Evolutionary conservation across 1,284 basidiomycete species (phyloP).

Genomic region (Microbotryum intermedium): DNA sequence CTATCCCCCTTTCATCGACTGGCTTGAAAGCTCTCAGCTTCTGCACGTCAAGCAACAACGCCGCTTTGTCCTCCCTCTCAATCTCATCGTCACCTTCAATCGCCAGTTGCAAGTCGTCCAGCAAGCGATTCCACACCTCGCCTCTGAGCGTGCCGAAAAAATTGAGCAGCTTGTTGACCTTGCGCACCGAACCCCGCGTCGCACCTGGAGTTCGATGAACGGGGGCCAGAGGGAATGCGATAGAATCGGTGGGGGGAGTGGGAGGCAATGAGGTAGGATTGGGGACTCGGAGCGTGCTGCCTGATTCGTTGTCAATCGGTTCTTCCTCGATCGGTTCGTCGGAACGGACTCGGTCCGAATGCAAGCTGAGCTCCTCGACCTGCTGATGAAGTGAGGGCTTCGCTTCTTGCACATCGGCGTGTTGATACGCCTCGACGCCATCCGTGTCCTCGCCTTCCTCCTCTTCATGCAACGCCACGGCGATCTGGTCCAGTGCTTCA

Average conservation of each 20-base stretch:
- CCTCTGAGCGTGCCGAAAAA: slow-evolving; percentile 20
- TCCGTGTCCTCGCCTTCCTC: background rate
- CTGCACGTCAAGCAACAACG: slow-evolving; percentile 8
- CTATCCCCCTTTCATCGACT: background rate
- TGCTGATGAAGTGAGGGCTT: background rate
- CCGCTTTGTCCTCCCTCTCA: slow-evolving; percentile 17
- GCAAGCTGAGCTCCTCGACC: background rate
- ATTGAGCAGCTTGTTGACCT: slow-evolving; percentile 15
- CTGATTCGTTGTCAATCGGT: background rate
- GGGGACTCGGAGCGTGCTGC: background rate
- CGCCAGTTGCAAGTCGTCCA: slow-evolving; percentile 13
- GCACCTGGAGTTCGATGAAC: no score
- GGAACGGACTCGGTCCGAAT: background rate
- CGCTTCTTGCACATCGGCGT: background rate
- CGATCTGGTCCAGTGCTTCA: slow-evolving; percentile 13
- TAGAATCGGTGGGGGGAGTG: background rate
- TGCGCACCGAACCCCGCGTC: slow-evolving; percentile 2
- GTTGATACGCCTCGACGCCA: background rate
- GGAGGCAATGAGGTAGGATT: background rate
- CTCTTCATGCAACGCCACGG: background rate
- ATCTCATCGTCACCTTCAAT: slow-evolving; percentile 15
- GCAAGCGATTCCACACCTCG: slow-evolving; percentile 19
- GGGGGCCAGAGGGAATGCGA: background rate
- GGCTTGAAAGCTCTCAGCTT: background rate
- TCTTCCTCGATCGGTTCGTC: background rate